Evolutionary conservation across 768 basidiomycete species (phyloP), one percentile per base, ranked within the genome.

Genomic region (Basidioascus undulatus): DNA sequence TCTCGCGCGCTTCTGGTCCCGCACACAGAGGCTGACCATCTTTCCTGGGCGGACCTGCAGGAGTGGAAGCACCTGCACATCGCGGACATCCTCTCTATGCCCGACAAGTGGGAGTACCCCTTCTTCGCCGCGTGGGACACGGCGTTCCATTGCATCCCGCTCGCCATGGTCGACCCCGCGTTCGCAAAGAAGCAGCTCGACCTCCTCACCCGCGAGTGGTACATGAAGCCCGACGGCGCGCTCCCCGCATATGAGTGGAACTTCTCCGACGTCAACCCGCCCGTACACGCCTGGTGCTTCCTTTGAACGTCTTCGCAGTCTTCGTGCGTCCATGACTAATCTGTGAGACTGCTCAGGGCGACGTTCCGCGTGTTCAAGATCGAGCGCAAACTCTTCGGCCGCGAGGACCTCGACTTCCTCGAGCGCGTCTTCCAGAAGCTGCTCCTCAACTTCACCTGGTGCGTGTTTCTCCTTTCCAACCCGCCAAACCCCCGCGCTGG

Each of bases 191-290:
- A 89, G 57, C 92, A 98, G 57, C 69, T 98, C 27, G 89, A 94
- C 57, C 56, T 96, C 44, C 67, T 98, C 52, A 94, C 89, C 3
- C 68, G 92, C 42, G 92, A 98, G 60, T 98, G 92, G 92, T 98
- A 96, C 61, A 67, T 65, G 64, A 92, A 92, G 57, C 92, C 92
- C 1, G 89, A 96, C 56, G 92, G 92, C 27, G 87, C 92, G 53
- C 78, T 98, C 43, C 92, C 92, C 3, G 92, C 92, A 0, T 98
- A 96, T 57, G 92, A 98, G 58, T 98, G 92, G 92, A 96, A 98
- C 56, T 96, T 92, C 52, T 71, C 76, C 37, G 92, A 98, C 55
- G 92, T 96, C 47, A 96, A 98, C 57, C 92, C 92, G 8, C 92
- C 92, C 11, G 92, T 98, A 3, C 92, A 98, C 59, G 92, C 92